Conservation (phyloP, 2,329 filamentous ascomycete genomes). For the Aspergillus novoparasiticus region DNA sequence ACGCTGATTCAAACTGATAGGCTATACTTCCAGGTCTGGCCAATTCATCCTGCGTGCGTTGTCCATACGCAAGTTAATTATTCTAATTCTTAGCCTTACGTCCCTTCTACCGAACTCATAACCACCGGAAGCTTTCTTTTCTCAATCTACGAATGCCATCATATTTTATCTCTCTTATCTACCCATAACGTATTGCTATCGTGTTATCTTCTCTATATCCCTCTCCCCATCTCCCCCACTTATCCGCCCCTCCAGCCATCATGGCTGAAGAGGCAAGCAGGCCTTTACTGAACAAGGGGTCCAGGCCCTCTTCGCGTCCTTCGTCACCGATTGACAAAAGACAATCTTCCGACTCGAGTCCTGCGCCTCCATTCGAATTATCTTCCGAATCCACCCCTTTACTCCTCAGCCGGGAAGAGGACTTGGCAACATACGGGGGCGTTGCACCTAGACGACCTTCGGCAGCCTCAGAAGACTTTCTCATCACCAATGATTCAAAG, state of each 20-base stretch:
- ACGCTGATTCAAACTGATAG: background rate
- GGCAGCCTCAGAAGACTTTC: conserved; percentile 21
- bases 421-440: conserved; percentile 34
- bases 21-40: conserved; percentile 2
- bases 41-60: conserved; percentile 1
- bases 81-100: background rate
- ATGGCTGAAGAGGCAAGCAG: conserved; percentile 39
- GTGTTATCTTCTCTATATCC: conserved; percentile 12
- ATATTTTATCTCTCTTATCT: background rate
- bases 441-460: conserved; percentile 29
- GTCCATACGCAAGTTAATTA: background rate
- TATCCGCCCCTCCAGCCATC: conserved; percentile 14
- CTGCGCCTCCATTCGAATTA: conserved; percentile 33
- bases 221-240: conserved; percentile 13
- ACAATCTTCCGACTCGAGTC: conserved; percentile 18
- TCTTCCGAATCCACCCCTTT: conserved; percentile 49
- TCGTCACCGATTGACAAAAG: conserved; percentile 18
- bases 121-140: background rate
- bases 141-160: background rate
- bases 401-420: conserved; percentile 38
- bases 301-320: conserved; percentile 24
- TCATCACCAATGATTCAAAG: conserved; percentile 16
- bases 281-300: conserved; percentile 33
- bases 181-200: background rate
- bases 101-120: background rate